These are phyloP conservation scores for Lasiodiplodia hormozganensis DNA, from an alignment of 2,329 filamentous ascomycete genomes.

Conservation along the genomic window DNA sequence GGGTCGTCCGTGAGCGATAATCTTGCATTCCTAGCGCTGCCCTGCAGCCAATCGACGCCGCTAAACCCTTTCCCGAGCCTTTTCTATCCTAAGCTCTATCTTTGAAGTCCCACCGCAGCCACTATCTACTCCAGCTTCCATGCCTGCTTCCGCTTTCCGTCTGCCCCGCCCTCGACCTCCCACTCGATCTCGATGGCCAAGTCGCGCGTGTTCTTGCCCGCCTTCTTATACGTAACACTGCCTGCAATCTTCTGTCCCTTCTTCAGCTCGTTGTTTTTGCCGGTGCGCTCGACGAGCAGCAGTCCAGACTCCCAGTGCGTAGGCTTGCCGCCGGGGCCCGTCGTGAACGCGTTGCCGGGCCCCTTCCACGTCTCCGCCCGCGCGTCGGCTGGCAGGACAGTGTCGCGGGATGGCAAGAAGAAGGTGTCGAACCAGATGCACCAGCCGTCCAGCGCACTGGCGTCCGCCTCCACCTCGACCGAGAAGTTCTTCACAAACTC, in stretches of 20 bases:
- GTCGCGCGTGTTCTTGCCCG: slow-evolving; percentile 51
- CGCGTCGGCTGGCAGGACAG: slow-evolving; percentile 53
- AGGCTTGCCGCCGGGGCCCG: slow-evolving; percentile 74
- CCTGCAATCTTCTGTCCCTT: slow-evolving; percentile 68
- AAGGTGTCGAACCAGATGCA: slow-evolving; percentile 95
- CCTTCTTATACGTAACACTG: slow-evolving; percentile 72
- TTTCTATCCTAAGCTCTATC: slow-evolving; percentile 25
- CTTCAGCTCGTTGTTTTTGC: slow-evolving; percentile 56
- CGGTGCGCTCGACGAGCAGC: slow-evolving; percentile 69
- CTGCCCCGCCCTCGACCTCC: slow-evolving; percentile 40
- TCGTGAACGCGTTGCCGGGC: slow-evolving; percentile 72
- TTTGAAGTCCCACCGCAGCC: slow-evolving; percentile 21
- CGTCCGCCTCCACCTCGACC: slow-evolving; percentile 65
- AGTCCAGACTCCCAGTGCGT: slow-evolving; percentile 94
- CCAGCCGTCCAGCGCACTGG: slow-evolving; percentile 81
- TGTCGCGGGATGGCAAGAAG: slow-evolving; percentile 71
- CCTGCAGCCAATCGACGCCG: slow-evolving; percentile 10
- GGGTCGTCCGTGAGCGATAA: slow-evolving; percentile 8
- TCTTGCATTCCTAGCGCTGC: slow-evolving; percentile 21
- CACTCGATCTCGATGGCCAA: slow-evolving; percentile 50
- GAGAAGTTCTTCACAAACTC: slow-evolving; percentile 75
- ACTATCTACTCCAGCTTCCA: slow-evolving; percentile 42
- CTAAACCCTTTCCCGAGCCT: background rate
- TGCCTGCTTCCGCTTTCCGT: slow-evolving; percentile 37
- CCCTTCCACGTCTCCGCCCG: slow-evolving; percentile 69